Conservation (phyloP, 2,329 filamentous ascomycete species). For the Chaetomium olivaceum region DNA sequence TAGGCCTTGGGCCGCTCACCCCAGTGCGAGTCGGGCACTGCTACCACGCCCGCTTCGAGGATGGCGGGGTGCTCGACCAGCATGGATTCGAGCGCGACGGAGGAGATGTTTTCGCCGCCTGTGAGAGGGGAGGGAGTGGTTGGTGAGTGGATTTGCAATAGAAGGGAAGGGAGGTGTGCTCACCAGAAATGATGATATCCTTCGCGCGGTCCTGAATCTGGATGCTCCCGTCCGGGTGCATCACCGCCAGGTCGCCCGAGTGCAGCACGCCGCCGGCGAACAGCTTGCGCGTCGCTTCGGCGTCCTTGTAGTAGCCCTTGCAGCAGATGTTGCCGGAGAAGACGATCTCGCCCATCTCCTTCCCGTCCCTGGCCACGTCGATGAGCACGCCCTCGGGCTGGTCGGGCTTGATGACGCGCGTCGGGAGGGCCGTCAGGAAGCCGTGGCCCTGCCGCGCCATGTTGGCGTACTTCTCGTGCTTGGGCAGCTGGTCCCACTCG, state of each 20-base stretch:
- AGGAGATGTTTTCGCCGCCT: slow-evolving; percentile 97
- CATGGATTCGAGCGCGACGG: slow-evolving; percentile 87
- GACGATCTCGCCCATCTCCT: slow-evolving; percentile 59
- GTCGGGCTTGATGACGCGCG: slow-evolving; percentile 78
- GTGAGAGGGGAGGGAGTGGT: not conserved
- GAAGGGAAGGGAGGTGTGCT: slow-evolving; percentile 33
- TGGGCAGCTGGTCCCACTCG: slow-evolving; percentile 73
- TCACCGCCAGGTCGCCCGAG: slow-evolving; percentile 89
- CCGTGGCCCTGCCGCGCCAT: slow-evolving; percentile 97
- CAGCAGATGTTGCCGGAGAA: slow-evolving; percentile 91
- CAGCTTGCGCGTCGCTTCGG: slow-evolving; percentile 79
- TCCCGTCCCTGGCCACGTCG: slow-evolving; percentile 51
- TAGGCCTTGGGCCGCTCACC: slow-evolving; percentile 96
- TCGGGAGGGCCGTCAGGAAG: slow-evolving; percentile 78
- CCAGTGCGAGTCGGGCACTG: slow-evolving; percentile 86
- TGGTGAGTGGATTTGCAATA: too few species aligned
- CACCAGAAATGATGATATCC: slow-evolving; percentile 96
- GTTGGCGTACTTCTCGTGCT: slow-evolving; percentile 76
- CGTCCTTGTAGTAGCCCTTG: slow-evolving; percentile 88
- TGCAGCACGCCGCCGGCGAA: slow-evolving; percentile 86
- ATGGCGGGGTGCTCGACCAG: slow-evolving; percentile 84
- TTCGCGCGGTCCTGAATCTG: slow-evolving; percentile 94
- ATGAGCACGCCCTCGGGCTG: slow-evolving; percentile 65
- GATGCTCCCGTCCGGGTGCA: slow-evolving; percentile 85
- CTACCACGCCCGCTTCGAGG: slow-evolving; percentile 88